Evolutionary conservation across 352 stramenopile species (phyloP), one percentile per base, ranked within the genome.

Genomic region (Pythium biforme): DNA sequence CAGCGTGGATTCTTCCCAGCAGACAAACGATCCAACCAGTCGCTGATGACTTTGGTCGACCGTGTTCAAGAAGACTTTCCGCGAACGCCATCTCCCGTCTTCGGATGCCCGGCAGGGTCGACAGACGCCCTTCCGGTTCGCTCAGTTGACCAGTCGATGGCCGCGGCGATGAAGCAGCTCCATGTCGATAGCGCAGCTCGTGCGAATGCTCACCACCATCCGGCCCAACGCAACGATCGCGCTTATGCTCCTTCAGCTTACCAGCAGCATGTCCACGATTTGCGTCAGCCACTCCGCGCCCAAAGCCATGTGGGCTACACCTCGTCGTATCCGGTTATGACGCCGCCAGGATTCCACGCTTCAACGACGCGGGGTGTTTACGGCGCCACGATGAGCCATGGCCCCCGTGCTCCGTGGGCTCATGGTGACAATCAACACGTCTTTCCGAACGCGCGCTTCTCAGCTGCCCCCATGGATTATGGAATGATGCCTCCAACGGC

Each of bases 11-110:
- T 66, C 25, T 41, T 48, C 19, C 37, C 54, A 23, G 0, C 43
- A 14, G 47, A 62, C 15, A 49, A 63, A 26, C 51, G 40, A 19
- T 23, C 25, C 8, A 71, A 47, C 23, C 9, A n/a, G 2, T 15
- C 50, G 26, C 43, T 59, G 20, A 71, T 89, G 66, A 82, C 83
- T 0, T 68, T 91, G 26, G 79, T 92, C 34, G 83, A 89, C 52
- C 81, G 81, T 39, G 88, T 93, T 23, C 80, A 94, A 75, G 82
- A 90, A 61, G 84, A 92, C 49, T 92, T 94, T 27, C 79, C 84
- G 15, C 70, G 83, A 23, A 90, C 79, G 0, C 85, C 85, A 52
- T 88, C 80, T 2, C 81, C 74, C 0, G 77, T 86, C 26, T 92
- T 85, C 43, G 80, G 74, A 20, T 66, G 19, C 23, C 45, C 59